Evolutionary conservation across 768 basidiomycete species (phyloP), one percentile per base, ranked within the genome.

Genomic region (Suillus ampliporus): DNA sequence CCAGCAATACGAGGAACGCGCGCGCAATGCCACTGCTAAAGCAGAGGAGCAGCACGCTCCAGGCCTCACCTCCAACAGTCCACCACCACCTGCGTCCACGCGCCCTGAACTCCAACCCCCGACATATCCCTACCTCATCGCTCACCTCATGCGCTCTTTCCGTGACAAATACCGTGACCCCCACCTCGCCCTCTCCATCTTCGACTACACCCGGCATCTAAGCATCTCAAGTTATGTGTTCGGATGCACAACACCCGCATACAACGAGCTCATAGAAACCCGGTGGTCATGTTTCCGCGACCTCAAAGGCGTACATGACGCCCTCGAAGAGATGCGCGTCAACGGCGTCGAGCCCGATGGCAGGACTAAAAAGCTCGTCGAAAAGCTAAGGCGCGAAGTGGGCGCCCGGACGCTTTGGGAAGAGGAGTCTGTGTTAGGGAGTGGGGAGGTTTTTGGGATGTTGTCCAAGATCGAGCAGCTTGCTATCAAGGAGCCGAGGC

Each of bases 191-290:
- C 83, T 98, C 19, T 82, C 89, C 21, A 83, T 97, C 28, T 98
- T 97, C 78, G 81, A 89, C 56, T 84, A 95, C 72, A 91, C 94
- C 0, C 85, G 88, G 44, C 83, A 83, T 44, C 83, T 88, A 4
- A 93, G 91, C 1, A 84, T 90, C 54, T 82, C 88, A 5, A 94
- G 91, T 5, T 98, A 93, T 74, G 89, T 96, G 35, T 89, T 89
- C 68, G 96, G 95, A 3, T 98, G 96, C 75, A 90, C 92, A 11
- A 91, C 95, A 0, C 83, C 83, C 11, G 91, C 89, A 1, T 97
- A 97, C 76, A 94, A 95, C 74, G 94, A 97, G 72, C 82, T 95
- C 21, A 85, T 98, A 31, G 81, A 86, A 69, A 94, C 91, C n/a
- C 86, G 86, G 21, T 98, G 96, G 96, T 76, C 79, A 9, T 86